Conservation (phyloP, 2,329 filamentous ascomycete species). For the Dothiorella sarmentorum region DNA sequence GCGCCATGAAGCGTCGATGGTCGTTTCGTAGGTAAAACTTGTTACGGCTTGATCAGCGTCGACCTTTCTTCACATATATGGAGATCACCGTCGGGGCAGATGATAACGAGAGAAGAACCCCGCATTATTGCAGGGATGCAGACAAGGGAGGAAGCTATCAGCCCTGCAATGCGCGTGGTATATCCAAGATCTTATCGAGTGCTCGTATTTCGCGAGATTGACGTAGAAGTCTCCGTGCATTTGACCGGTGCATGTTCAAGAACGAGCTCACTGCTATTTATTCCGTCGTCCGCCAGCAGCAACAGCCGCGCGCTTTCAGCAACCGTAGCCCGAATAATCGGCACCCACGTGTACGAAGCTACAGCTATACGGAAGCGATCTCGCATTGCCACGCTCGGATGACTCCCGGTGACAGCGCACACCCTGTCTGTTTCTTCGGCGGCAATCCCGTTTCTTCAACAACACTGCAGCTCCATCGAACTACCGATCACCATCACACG, state of each 20-base stretch:
- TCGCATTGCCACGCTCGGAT: conserved; percentile 3
- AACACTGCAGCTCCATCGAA: not conserved
- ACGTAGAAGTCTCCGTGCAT: not conserved
- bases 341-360: not conserved
- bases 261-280: not conserved
- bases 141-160: not conserved
- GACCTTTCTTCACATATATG: no score
- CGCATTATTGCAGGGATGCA: no score
- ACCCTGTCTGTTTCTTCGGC: not conserved
- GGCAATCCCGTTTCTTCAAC: not conserved
- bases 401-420: conserved; percentile 1
- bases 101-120: no score
- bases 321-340: not conserved
- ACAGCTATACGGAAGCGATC: not conserved
- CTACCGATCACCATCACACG: not conserved
- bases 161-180: not conserved
- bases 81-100: no score
- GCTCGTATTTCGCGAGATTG: not conserved
- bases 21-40: no score
- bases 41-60: no score
- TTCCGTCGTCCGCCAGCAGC: not conserved
- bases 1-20: no score
- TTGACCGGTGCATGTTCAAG: not conserved
- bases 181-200: not conserved
- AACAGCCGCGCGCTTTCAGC: not conserved